Base-by-base conservation (phyloP, 1,284 basidiomycete species). In the Stygiomarasmius scandens region DNA sequence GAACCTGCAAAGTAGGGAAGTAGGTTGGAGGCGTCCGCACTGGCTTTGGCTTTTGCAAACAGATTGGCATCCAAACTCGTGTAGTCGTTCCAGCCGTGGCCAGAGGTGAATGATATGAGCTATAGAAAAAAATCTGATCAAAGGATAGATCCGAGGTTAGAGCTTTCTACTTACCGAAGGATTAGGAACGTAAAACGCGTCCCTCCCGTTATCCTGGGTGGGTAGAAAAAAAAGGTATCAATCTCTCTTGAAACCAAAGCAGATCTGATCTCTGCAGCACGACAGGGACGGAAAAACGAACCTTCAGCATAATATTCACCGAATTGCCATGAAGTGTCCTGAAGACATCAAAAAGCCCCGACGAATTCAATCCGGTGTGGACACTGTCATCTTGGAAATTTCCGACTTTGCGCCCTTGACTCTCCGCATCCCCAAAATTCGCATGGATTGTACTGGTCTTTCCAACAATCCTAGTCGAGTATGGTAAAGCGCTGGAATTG, bases 1-100 rank as follows among this genome's bases (percentile, higher is more conserved):
- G 73, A 69, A 1, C 78, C 77, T 2, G 67, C 68, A 19, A 80
- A 71, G 64, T 77, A 78, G 1, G 76, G 74, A 2, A 79, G 69
- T 11, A 77, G 63, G 56, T 77, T 75, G 27, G 65, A 68, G 0
- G 75, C 73, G 52, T 77, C 77, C 1, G 73, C 71, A 19, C 69
- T 51, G 12, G 69, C 74, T 2, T 73, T 71, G 25, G 70, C 67
- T 54, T 67, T 61, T 4, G 70, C 71, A 44, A 75, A 75, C 16
- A 59, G 59, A 0, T 59, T 54, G 16, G 67, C 57, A 2, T 71
- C 74, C 6, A 80, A 66, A 47, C 71, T 65, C 1, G 72, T 75
- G 61, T 78, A 80, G 22, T 73, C 74, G 14, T 58, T 54, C 6
- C 75, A 69, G 1, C 74, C 76, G 20, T 64, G 36, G 3, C 72